Evolutionary conservation across 2,329 filamentous ascomycete genomes (phyloP), one percentile per base, ranked within the genome.

Genomic region (Xylariaceae sp.): DNA sequence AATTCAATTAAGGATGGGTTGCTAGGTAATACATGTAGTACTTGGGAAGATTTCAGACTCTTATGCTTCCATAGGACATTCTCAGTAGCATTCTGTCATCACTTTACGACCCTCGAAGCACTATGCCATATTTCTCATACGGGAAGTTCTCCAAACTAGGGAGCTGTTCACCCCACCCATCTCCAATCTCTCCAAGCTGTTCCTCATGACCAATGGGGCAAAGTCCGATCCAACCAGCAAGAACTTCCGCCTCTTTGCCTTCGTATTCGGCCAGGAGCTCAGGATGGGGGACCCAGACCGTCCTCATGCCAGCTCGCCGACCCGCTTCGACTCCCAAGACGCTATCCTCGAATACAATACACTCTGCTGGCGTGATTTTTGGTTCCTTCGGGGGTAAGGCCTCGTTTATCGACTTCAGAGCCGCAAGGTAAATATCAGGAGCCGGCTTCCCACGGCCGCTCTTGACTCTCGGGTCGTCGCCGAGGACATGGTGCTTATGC

Each of bases 291-390:
- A 82, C 81, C 87, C 87, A 90, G 2, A 89, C 75, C 3, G 84
- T 84, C 62, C 87, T 77, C 87, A 90, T 90, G 0, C 87, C 87
- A 1, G 87, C 87, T 60, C 87, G 76, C 50, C 87, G 71, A 6
- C 84, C 87, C 7, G 86, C 79, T 68, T 90, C 87, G 1, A 89
- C 83, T 1, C 87, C 87, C 0, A 84, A 80, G 13, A 90, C 84
- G 42, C 82, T 83, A 61, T 90, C 87, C 66, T 90, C 87, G 62
- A 90, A 89, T 0, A 90, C 87, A 2, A 90, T 70, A 63, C 87
- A 90, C 66, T 90, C 86, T 44, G 77, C 77, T 0, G 86, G 84
- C 58, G 65, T 71, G 48, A 90, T 81, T 13, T 55, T 36, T 17
- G 71, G 63, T 57, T 80, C 75, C 0, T 71, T 74, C 39, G 74